Conservation (phyloP, 1,139 yeast species). For the Blastobotrys aristatus region DNA sequence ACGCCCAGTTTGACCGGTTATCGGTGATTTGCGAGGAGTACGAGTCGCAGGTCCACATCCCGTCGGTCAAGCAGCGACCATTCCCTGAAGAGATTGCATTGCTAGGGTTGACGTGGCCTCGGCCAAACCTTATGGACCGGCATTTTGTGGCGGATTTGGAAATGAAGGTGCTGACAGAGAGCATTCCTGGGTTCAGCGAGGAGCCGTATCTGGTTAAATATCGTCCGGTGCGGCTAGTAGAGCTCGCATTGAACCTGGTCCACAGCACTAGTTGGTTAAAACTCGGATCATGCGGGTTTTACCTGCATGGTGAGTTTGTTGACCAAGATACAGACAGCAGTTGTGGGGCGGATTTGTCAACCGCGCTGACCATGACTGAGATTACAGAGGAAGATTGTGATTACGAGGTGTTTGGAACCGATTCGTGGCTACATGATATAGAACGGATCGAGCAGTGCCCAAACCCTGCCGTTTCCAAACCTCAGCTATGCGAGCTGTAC, state of each 20-base stretch:
- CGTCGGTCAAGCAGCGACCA: slow-evolving; percentile 12
- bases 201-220: neutral
- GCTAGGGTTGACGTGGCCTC: slow-evolving; percentile 15
- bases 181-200: slow-evolving; percentile 11
- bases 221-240: slow-evolving; percentile 11
- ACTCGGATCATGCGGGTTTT: slow-evolving; percentile 6
- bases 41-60: neutral
- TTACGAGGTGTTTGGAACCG: neutral
- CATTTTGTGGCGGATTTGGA: slow-evolving; percentile 9
- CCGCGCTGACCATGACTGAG: neutral
- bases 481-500: slow-evolving; percentile 1
- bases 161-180: slow-evolving; percentile 3
- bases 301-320: neutral
- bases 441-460: neutral
- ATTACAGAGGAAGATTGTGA: neutral
- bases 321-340: neutral
- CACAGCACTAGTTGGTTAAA: neutral
- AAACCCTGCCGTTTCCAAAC: neutral
- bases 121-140: neutral
- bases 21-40: neutral
- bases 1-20: slow-evolving; percentile 1
- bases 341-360: neutral
- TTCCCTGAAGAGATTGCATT: slow-evolving; percentile 15
- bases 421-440: neutral
- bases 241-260: slow-evolving; percentile 7